Conservation (phyloP, 768 basidiomycete species). For the Nidularia pulvinata region DNA sequence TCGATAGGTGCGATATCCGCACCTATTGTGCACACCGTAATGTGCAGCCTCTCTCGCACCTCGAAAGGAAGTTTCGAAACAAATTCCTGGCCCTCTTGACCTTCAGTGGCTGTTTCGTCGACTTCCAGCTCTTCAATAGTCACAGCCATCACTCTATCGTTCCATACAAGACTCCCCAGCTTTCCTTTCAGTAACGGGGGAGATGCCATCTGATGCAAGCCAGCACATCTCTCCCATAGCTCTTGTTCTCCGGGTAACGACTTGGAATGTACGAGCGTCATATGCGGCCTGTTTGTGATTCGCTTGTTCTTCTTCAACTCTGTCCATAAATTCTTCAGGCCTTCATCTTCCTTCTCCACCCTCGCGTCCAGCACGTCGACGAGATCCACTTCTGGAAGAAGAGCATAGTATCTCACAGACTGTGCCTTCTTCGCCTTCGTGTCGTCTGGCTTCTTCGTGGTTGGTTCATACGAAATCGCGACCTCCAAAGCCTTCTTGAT, state of each 20-base stretch:
- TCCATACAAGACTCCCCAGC: conserved; percentile 69
- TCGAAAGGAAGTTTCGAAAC: conserved; percentile 42
- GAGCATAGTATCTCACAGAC: conserved; percentile 72
- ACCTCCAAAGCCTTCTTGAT: conserved; percentile 58
- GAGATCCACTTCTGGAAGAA: conserved; percentile 76
- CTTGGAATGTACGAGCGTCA: conserved; percentile 83
- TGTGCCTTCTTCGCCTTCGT: conserved; percentile 24
- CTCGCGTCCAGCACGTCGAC: conserved; percentile 37
- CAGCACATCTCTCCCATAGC: conserved; percentile 50
- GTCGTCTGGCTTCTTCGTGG: conserved; percentile 16
- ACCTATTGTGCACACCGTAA: conserved; percentile 81
- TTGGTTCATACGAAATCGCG: conserved; percentile 29
- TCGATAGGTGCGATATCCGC: conserved; percentile 61
- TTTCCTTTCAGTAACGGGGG: conserved; percentile 62
- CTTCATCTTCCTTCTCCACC: conserved; percentile 29
- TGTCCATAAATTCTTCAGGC: conserved; percentile 44
- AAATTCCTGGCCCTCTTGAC: conserved; percentile 43
- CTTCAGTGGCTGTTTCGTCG: conserved; percentile 19
- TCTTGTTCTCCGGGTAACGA: conserved; percentile 20
- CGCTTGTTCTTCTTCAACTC: conserved; percentile 41
- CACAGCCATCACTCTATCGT: conserved; percentile 79
- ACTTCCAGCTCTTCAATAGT: conserved; percentile 60
- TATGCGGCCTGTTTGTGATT: conserved; percentile 67
- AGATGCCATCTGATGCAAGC: conserved; percentile 27
- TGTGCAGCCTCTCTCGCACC: conserved; percentile 60